These are phyloP conservation scores for Gillenia trifoliata DNA, from an alignment of 306 rosid species.

Conservation along the genomic window DNA sequence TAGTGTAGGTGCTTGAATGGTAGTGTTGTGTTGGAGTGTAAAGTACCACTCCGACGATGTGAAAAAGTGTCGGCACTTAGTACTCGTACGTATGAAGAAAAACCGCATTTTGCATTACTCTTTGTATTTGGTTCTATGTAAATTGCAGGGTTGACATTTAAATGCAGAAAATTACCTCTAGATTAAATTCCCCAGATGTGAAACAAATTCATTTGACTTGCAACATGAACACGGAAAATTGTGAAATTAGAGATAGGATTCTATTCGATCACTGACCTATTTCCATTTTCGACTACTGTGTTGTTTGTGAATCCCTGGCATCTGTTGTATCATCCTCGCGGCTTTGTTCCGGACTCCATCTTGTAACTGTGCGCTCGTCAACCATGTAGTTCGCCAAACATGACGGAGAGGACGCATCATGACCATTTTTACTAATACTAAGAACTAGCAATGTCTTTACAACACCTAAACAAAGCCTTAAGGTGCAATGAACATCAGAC, in stretches of 20 bases:
- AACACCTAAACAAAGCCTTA: conserved; percentile 61
- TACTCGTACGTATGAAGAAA: not conserved
- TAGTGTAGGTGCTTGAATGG: not conserved
- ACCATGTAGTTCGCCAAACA: conserved; percentile 35
- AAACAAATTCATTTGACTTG: not conserved
- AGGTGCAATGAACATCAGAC: conserved; percentile 71
- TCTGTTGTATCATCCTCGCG: conserved; percentile 37
- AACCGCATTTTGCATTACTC: not conserved
- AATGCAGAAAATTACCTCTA: not conserved
- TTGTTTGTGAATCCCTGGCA: not conserved
- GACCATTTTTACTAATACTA: conserved; percentile 34
- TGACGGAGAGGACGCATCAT: conserved; percentile 25
- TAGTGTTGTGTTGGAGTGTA: not conserved
- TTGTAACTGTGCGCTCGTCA: conserved; percentile 40
- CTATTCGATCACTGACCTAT: not conserved
- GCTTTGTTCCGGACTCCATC: conserved; percentile 63
- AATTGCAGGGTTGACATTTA: not conserved
- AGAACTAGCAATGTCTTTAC: conserved; percentile 59
- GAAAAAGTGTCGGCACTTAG: not conserved
- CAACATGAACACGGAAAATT: not conserved
- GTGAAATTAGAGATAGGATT: not conserved
- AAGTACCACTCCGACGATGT: not conserved
- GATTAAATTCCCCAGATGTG: not conserved
- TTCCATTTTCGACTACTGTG: not conserved
- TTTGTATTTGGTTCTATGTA: too few species aligned